Conservation (phyloP, 441 rosid genomes). For the Euphorbia corollata region DNA sequence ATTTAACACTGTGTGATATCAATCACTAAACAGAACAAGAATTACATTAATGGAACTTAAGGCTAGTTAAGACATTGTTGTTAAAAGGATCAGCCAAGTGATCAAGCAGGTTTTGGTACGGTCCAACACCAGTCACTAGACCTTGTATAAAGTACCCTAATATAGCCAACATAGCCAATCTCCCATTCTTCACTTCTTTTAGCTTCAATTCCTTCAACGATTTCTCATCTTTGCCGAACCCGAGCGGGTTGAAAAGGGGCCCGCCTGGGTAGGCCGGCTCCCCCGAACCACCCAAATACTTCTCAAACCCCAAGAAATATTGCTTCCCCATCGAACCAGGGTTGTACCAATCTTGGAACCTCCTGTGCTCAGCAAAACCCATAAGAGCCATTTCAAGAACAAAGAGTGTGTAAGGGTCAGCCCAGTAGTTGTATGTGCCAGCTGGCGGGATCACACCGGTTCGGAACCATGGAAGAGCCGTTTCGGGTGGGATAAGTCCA, state of each 20-base stretch:
- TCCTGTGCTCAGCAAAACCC: constrained; percentile 96
- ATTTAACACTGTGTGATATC: constrained; percentile 42
- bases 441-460: constrained; percentile 95
- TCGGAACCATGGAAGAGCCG: constrained; percentile 89
- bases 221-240: constrained; percentile 82
- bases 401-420: constrained; percentile 73
- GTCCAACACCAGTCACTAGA: constrained; percentile 85
- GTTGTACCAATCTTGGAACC: constrained; percentile 82
- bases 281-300: constrained; percentile 70
- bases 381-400: constrained; percentile 82
- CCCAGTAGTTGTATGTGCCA: constrained; percentile 89
- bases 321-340: constrained; percentile 92
- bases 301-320: constrained; percentile 83
- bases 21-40: constrained; percentile 17
- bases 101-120: constrained; percentile 88
- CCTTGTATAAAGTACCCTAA: constrained; percentile 72
- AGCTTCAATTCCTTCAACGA: constrained; percentile 78
- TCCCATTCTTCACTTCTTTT: constrained; percentile 90
- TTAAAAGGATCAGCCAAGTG: constrained; percentile 88
- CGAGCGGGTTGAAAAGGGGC: constrained; percentile 89
- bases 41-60: constrained; percentile 66
- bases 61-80: constrained; percentile 87
- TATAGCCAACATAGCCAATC: constrained; percentile 83
- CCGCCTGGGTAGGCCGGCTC: constrained; percentile 90
- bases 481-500: constrained; percentile 68